A percentile compares a stretch with the other conserved stretches of the same genome.
phyloP scores from a whole-genome alignment of 495 filamentous ascomycete species.

The Aspergillus bertholletiae region DNA sequence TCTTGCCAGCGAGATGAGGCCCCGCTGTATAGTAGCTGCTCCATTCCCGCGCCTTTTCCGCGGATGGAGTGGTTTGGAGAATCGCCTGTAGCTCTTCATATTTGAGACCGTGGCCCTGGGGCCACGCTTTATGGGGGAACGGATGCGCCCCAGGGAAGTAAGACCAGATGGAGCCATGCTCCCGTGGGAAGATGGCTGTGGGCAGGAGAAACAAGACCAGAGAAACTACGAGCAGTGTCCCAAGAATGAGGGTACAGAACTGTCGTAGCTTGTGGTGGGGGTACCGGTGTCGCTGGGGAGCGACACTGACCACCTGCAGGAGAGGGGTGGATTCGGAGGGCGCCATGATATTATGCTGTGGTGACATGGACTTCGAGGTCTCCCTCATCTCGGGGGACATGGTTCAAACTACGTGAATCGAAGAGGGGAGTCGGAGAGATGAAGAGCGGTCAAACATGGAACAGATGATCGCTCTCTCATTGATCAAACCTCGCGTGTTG shows the following conservation, averaged over 20 bases:
- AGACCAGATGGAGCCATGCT: conserved; percentile 37
- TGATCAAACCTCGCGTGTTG: no score
- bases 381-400: conserved; percentile 34
- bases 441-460: not conserved
- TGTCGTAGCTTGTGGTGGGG: conserved; percentile 65
- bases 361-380: conserved; percentile 20
- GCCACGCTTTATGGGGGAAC: conserved; percentile 37
- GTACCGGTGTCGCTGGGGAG: conserved; percentile 56
- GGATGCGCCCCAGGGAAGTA: conserved; percentile 41
- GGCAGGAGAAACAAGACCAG: conserved; percentile 61
- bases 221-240: conserved; percentile 52
- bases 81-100: conserved; percentile 69
- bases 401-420: not conserved
- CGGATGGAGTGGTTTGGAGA: conserved; percentile 66
- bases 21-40: conserved; percentile 88
- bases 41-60: conserved; percentile 71
- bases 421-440: not conserved
- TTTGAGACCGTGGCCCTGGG: conserved; percentile 47
- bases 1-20: conserved; percentile 85
- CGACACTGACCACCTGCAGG: conserved; percentile 30
- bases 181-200: conserved; percentile 26
- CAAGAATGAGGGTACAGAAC: conserved; percentile 65
- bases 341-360: conserved; percentile 25
- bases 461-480: no score
- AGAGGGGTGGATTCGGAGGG: conserved; percentile 41